Conservation (phyloP, 1,139 yeast species). For the Taiozyma sp. region DNA sequence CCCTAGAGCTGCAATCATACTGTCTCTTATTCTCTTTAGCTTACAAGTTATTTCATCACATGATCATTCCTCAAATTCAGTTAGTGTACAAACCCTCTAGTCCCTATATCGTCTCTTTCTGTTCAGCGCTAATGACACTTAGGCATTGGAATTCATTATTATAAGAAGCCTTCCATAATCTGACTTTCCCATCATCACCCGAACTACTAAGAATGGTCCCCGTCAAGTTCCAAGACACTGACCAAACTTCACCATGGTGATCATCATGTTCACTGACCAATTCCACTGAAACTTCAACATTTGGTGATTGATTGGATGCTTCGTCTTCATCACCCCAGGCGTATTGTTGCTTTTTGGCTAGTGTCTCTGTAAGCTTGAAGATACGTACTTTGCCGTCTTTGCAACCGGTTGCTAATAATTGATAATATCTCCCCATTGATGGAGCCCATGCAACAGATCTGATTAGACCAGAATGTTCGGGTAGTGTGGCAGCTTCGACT, state of each 20-base stretch:
- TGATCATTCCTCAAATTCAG: not conserved
- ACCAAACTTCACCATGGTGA: conserved; percentile 91
- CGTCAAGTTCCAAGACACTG: conserved; percentile 90
- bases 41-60: not conserved
- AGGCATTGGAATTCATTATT: conserved; percentile 86
- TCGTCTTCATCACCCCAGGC: conserved; percentile 13
- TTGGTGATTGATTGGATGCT: conserved; percentile 11
- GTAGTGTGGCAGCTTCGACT: conserved; percentile 39
- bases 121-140: conserved; percentile 77
- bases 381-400: conserved; percentile 90
- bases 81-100: not conserved
- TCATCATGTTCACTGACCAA: conserved; percentile 58
- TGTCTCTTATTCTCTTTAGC: no score
- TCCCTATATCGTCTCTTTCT: conserved; percentile 10
- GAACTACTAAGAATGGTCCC: conserved; percentile 91
- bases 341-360: conserved; percentile 21
- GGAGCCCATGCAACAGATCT: conserved; percentile 97
- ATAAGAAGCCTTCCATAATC: conserved; percentile 88
- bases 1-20: no score
- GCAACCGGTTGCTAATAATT: conserved; percentile 89
- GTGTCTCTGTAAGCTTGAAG: conserved; percentile 57
- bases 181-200: conserved; percentile 90
- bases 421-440: conserved; percentile 86
- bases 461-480: conserved; percentile 83
- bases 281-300: conserved; percentile 34